Percentiles rank a stretch among this genome's conserved stretches.
phyloP scores from a whole-genome alignment of 306 rosid species.

The Sphenostylis stenocarpa region DNA sequence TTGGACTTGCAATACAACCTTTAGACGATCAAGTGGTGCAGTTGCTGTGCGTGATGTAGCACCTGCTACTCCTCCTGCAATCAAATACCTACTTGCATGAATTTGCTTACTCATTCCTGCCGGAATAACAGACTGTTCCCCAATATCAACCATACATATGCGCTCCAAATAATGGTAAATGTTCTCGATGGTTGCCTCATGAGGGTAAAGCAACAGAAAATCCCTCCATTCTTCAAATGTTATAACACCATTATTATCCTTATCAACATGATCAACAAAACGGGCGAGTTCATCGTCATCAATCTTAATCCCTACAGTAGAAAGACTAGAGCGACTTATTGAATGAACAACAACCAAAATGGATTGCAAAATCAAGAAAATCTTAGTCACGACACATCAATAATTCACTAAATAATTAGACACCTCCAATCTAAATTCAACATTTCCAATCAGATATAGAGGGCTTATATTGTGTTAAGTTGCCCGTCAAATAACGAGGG shows the following conservation, averaged over 20 bases:
- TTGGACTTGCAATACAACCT: conserved; percentile 89
- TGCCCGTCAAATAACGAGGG: conserved; percentile 13
- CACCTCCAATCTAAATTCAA: conserved; percentile 2
- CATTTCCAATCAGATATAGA: conserved; percentile 21
- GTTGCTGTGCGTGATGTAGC: conserved; percentile 93
- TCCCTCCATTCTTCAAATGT: conserved; percentile 99
- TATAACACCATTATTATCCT: conserved; percentile 91
- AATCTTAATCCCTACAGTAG: conserved; percentile 82
- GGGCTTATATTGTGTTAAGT: conserved; percentile 3
- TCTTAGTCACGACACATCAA: not conserved
- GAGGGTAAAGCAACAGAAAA: conserved; percentile 92
- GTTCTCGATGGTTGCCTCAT: conserved; percentile 94
- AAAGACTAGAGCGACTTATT: conserved; percentile 62
- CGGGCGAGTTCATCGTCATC: conserved; percentile 95
- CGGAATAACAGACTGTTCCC: conserved; percentile 87
- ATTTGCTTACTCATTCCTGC: conserved; percentile 84
- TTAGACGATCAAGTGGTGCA: conserved; percentile 93
- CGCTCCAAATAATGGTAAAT: conserved; percentile 95
- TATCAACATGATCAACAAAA: conserved; percentile 94
- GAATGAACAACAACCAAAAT: conserved; percentile 40
- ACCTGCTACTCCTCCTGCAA: conserved; percentile 97
- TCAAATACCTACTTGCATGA: conserved; percentile 81
- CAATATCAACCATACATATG: conserved; percentile 91
- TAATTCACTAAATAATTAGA: conserved; percentile 12
- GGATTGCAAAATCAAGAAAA: conserved; percentile 23